Evolutionary conservation across 2,329 filamentous ascomycete genomes (phyloP), one percentile per base, ranked within the genome.

Genomic region (Tolypocladium ovalisporum): DNA sequence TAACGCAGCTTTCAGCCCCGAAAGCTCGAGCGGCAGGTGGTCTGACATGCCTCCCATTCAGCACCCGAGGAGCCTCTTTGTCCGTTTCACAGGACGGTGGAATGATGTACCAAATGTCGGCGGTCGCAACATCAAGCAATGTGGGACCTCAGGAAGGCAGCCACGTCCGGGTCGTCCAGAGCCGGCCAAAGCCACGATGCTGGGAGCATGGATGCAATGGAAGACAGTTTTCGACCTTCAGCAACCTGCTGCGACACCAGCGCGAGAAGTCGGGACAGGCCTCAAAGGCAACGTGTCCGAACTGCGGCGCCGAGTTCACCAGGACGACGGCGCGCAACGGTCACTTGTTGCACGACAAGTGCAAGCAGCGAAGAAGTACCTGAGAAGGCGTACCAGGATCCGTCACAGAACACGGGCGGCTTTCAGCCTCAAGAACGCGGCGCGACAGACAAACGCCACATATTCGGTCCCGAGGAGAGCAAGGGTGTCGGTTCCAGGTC

Each of bases 121-220:
- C 70, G 57, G 59, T 68, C 66, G 66, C 77, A 54, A 63, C 72
- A n/a, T 66, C 71, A 27, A 70, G 71, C 44, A 67, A 67, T 59
- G 57, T 66, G 44, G 61, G 64, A 63, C 64, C 63, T 62, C 70
- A 74, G 61, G 73, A 76, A 61, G 70, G 71, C 40, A 69, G 75
- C 49, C 76, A 84, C 62, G 84, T 89, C 42, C 80, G 88, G 59
- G 83, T 91, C 19, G 79, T 91, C 22, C 87, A 88, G 70, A 86
- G 84, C 64, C 82, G 89, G 62, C 90, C 90, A n/a, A 96, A 96
- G 74, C 91, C 92, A 52, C 90, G 96, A 70, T 97, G 93, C 73
- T 97, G 90, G 89, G 93, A 97, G 60, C 93, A 97, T 68, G 93
- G 92, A 13, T 97, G 93, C 77, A 96, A 97, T 66, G 93, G 93